Percentiles rank a stretch among this genome's conserved stretches.
Evolutionary conservation across 768 basidiomycete species (phyloP).

Genomic region (Leccinum incarnatum): DNA sequence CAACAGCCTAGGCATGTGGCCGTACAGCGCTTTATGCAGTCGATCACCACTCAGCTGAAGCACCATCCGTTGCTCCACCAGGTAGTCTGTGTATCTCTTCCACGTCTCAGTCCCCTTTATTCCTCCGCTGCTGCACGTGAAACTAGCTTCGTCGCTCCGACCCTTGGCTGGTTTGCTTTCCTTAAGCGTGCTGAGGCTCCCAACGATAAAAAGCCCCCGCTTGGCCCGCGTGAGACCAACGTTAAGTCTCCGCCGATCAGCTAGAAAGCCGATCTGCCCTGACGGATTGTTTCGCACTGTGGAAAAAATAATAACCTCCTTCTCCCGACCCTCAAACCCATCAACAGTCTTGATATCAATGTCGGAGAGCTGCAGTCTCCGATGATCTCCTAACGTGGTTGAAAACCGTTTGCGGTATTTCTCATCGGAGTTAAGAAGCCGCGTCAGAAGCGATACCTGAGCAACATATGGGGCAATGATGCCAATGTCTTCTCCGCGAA

Average conservation of each 20-base stretch:
- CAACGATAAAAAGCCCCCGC: conserved; percentile 79
- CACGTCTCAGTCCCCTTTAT: conserved; percentile 53
- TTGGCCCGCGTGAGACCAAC: conserved; percentile 89
- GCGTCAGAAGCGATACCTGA: conserved; percentile 75
- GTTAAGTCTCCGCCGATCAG: conserved; percentile 81
- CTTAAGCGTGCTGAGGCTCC: conserved; percentile 64
- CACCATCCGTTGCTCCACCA: conserved; percentile 52
- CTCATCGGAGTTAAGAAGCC: conserved; percentile 56
- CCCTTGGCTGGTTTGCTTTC: conserved; percentile 39
- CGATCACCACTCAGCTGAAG: conserved; percentile 43
- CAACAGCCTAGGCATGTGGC: conserved; percentile 13
- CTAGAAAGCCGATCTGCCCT: conserved; percentile 86
- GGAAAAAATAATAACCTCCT: conserved; percentile 88
- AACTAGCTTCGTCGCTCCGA: conserved; percentile 9
- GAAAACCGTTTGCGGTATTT: conserved; percentile 54
- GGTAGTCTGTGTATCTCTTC: conserved; percentile 58
- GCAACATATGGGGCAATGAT: conserved; percentile 91
- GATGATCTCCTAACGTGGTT: conserved; percentile 58
- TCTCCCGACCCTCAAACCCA: conserved; percentile 92
- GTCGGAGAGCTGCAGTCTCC: conserved; percentile 59
- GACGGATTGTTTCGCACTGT: conserved; percentile 80
- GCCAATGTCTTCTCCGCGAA: conserved; percentile 78
- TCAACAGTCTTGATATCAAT: conserved; percentile 93
- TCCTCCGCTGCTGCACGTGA: conserved; percentile 18
- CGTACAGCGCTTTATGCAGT: conserved; percentile 37